phyloP scores from a whole-genome alignment of 768 basidiomycete species.

The Pleurotus tuoliensis region DNA sequence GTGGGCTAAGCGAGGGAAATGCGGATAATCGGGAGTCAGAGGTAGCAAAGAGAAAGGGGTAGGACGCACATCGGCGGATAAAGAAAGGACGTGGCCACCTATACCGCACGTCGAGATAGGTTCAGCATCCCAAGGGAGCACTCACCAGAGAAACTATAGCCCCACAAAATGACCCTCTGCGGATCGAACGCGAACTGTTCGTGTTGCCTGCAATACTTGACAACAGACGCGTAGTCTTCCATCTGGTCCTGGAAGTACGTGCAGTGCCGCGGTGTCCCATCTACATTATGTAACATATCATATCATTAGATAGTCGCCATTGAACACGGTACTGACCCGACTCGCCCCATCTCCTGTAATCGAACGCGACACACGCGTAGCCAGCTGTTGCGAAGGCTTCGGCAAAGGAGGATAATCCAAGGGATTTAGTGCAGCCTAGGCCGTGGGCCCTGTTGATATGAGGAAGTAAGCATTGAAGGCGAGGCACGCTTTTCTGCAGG shows the following conservation, averaged over 20 bases:
- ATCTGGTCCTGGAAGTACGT: slow-evolving; percentile 28
- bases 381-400: slow-evolving; percentile 25
- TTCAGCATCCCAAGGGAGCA: no score
- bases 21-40: not conserved
- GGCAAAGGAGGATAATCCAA: slow-evolving; percentile 25
- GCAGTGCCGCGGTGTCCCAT: slow-evolving; percentile 25
- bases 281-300: slow-evolving; percentile 12
- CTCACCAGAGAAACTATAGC: slow-evolving; percentile 27
- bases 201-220: slow-evolving; percentile 27
- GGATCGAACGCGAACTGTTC: slow-evolving; percentile 26
- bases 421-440: slow-evolving; percentile 24
- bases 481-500: no score
- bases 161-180: slow-evolving; percentile 28
- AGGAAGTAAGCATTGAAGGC: not conserved
- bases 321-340: slow-evolving; percentile 19
- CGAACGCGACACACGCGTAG: slow-evolving; percentile 31
- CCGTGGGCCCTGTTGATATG: slow-evolving; percentile 29
- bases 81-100: slow-evolving; percentile 27
- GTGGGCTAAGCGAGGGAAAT: slow-evolving; percentile 11
- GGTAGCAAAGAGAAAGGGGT: not conserved
- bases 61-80: slow-evolving; percentile 24
- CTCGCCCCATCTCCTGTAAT: slow-evolving; percentile 34
- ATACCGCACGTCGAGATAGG: not conserved
- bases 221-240: slow-evolving; percentile 32
- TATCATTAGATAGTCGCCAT: no score